phyloP scores from a whole-genome alignment of 352 stramenopile species.

The Elongisporangium senticosum region DNA sequence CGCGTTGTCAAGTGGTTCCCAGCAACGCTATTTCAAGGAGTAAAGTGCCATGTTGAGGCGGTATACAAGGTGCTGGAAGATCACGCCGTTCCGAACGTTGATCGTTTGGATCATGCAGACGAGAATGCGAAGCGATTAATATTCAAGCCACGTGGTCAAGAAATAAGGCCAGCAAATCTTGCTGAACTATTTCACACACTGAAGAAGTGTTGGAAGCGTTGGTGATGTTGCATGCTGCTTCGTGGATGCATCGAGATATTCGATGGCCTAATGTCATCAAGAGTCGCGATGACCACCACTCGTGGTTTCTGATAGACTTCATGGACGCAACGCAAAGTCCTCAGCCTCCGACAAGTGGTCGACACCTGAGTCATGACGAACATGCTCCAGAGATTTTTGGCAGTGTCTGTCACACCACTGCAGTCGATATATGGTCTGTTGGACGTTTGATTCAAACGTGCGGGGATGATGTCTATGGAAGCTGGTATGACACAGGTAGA shows the following conservation, averaged over 20 bases:
- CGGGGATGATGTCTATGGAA: slow-evolving; percentile 6
- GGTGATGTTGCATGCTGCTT: slow-evolving; percentile 15
- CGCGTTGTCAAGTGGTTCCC: slow-evolving; percentile 18
- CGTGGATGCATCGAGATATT: slow-evolving; percentile 22
- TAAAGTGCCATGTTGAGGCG: slow-evolving; percentile 11
- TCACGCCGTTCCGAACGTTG: slow-evolving; percentile 13
- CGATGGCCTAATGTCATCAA: slow-evolving; percentile 21
- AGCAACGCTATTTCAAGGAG: slow-evolving; percentile 5
- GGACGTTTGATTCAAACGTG: slow-evolving; percentile 11
- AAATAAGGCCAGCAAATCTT: slow-evolving; percentile 13
- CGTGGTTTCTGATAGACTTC: slow-evolving; percentile 21
- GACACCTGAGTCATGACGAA: slow-evolving; percentile 5
- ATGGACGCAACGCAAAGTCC: slow-evolving; percentile 15
- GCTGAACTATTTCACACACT: slow-evolving; percentile 12
- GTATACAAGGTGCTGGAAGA: slow-evolving; percentile 21
- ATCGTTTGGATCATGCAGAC: slow-evolving; percentile 12
- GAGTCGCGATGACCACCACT: slow-evolving; percentile 8
- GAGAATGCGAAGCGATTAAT: slow-evolving; percentile 8
- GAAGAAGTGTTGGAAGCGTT: slow-evolving; percentile 10
- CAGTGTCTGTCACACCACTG: slow-evolving; percentile 9
- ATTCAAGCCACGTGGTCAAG: slow-evolving; percentile 13
- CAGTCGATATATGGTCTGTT: slow-evolving; percentile 15
- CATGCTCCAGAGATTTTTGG: slow-evolving; percentile 17
- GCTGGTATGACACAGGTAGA: slow-evolving; percentile 9
- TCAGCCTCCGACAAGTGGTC: slow-evolving; percentile 9